Evolutionary conservation across 2,329 filamentous ascomycete species (phyloP).

Genomic region (Pestalotiopsis sp.): DNA sequence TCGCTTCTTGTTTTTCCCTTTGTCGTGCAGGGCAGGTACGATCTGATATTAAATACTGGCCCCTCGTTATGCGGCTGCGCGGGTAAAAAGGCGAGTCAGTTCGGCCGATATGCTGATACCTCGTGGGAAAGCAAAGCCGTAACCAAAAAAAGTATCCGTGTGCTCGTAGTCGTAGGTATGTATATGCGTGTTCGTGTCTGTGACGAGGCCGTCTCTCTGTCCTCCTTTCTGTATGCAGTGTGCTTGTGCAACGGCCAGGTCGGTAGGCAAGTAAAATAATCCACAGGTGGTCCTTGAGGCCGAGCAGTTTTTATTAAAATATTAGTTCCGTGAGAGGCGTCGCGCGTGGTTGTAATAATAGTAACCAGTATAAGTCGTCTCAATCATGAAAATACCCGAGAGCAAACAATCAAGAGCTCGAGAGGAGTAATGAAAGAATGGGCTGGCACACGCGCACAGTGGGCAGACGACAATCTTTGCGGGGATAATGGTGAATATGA

Average conservation of each 20-base stretch:
- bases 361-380: background rate
- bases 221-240: background rate
- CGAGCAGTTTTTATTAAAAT: background rate
- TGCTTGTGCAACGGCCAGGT: background rate
- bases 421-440: no score
- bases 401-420: no score
- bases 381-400: background rate
- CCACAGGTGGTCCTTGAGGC: background rate
- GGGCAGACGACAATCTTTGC: no score
- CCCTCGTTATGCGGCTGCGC: background rate
- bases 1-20: no score
- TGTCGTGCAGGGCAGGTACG: background rate
- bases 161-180: background rate
- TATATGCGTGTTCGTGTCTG: background rate
- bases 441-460: no score
- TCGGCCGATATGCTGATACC: background rate
- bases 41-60: background rate
- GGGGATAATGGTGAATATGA: no score
- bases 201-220: background rate
- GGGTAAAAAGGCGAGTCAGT: background rate
- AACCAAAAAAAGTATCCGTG: background rate
- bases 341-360: background rate
- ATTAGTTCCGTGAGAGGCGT: background rate
- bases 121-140: background rate
- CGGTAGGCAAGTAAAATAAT: background rate